Percentiles rank a stretch among this genome's conserved stretches.
Evolutionary conservation across 305 asterid genomes (phyloP).

Genomic region (Striga hermonthica): DNA sequence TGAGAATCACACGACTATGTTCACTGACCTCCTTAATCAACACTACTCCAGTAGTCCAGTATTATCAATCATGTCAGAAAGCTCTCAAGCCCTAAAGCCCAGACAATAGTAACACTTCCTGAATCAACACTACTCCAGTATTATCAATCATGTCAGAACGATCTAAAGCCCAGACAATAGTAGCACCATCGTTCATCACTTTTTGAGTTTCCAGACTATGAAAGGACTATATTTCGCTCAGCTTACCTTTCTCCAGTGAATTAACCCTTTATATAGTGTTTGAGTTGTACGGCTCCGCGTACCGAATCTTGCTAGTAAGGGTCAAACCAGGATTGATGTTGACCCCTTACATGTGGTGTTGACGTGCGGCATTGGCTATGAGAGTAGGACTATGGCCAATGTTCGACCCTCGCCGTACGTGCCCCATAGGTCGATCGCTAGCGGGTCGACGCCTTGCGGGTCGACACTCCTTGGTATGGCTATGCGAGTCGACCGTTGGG

Average conservation of each 20-base stretch:
- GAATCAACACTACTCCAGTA: slow-evolving; percentile 72
- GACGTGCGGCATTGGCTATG: too few relatives aligned
- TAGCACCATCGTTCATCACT: slow-evolving; percentile 87
- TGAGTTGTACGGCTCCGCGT: too few relatives aligned
- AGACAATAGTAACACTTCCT: slow-evolving; percentile 87
- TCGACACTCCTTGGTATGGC: too few relatives aligned
- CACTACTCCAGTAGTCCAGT: slow-evolving; percentile 64
- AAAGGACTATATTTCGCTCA: slow-evolving; percentile 87
- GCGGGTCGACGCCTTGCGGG: too few relatives aligned
- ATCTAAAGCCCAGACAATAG: slow-evolving; percentile 82
- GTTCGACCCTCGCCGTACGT: too few relatives aligned
- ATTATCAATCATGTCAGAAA: slow-evolving; percentile 79
- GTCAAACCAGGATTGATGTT: too few relatives aligned
- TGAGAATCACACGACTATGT: background rate
- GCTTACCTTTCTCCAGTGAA: slow-evolving; percentile 29
- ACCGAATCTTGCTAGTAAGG: too few relatives aligned
- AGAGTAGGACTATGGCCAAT: too few relatives aligned
- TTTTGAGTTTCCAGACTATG: slow-evolving; percentile 57
- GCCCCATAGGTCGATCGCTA: too few relatives aligned
- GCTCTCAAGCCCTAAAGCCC: slow-evolving; percentile 75
- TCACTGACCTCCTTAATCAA: slow-evolving; percentile 72
- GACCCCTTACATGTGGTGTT: too few relatives aligned
- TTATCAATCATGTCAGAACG: slow-evolving; percentile 84
- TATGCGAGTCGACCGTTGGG: too few relatives aligned
- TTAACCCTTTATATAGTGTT: too few relatives aligned